Percentiles rank a stretch among this genome's conserved stretches.
Evolutionary conservation across 73 alveolate species (phyloP).

Genomic region (Blepharisma stoltei): DNA sequence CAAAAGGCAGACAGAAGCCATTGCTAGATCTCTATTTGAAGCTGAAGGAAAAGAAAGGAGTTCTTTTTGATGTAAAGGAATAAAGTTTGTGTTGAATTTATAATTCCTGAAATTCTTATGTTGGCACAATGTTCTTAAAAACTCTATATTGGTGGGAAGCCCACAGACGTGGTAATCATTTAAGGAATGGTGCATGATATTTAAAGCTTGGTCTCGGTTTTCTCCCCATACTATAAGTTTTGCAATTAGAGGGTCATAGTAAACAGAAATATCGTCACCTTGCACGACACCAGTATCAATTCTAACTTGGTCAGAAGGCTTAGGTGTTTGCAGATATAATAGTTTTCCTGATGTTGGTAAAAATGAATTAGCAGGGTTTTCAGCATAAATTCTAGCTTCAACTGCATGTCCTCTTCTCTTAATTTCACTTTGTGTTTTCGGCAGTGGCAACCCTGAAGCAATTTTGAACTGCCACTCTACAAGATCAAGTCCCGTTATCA

Average conservation of each 20-base stretch:
- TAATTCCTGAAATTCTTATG: constrained; percentile 57
- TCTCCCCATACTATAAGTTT: constrained; percentile 82
- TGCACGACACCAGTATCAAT: constrained; percentile 86
- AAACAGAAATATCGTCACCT: constrained; percentile 77
- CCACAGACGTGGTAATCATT: constrained; percentile 75
- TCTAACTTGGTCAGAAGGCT: constrained; percentile 54
- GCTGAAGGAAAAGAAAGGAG: constrained; percentile 35
- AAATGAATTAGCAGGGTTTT: constrained; percentile 75
- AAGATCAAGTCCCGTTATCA: constrained; percentile 38
- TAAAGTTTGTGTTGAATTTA: constrained; percentile 73
- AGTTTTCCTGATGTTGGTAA: constrained; percentile 81
- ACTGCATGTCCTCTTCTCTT: constrained; percentile 78
- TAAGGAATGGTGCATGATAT: constrained; percentile 54
- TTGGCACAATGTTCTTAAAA: constrained; percentile 59
- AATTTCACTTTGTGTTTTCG: constrained; percentile 55
- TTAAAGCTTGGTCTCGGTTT: constrained; percentile 67
- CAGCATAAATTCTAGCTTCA: constrained; percentile 90
- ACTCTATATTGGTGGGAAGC: constrained; percentile 71
- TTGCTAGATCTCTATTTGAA: constrained; percentile 6
- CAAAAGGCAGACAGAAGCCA: constrained; percentile 25
- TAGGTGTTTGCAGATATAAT: constrained; percentile 63
- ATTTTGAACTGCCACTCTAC: constrained; percentile 83
- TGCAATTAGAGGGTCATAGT: constrained; percentile 88
- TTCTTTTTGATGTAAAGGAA: constrained; percentile 44
- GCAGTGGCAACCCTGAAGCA: constrained; percentile 73